Base-by-base conservation (phyloP, 2,329 filamentous ascomycete species). In the Trichophyton mentagrophytes region DNA sequence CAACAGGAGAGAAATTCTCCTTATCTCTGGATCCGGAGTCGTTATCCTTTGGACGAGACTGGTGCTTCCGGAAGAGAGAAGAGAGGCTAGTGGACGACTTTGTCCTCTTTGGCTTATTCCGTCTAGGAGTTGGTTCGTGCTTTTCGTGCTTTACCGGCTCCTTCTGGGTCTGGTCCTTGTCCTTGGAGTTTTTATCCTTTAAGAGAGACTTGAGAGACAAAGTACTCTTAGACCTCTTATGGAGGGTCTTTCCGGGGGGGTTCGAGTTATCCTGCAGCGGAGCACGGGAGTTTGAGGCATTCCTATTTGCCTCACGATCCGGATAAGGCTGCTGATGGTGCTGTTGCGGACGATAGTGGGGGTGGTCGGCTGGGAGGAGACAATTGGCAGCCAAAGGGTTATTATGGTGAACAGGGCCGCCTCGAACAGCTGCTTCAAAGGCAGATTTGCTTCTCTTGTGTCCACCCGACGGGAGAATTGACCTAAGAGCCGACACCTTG, bases 11-110 rank as follows among this genome's bases (percentile, higher is more conserved):
- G 60, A 80, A 81, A 71, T 96, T 96, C 73, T 96, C 90, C 74
- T 95, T 95, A 71, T 92, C 73, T 46, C 75, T 72, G 40, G 55
- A 57, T 44, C 76, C 78, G 25, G 77, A 73, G 59, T 79, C 77
- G 5, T 83, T 81, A 11, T 83, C 81, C 64, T 83, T 81, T 25
- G 87, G 74, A 65, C 83, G 86, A 68, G 85, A 89, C 59, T 85
- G 80, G 8, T 89, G 90, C 61, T 87, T 85, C 61, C 84, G 85
- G 58, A 96, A 81, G 60, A 96, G 81, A 3, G 81, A 84, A 0
- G 84, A 84, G n/a, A 97, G 79, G 70, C 90, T 95, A 36, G 88
- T 88, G 2, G 88, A 82, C 0, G 91, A 95, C 73, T 92, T 95
- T 42, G 82, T 82, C 77, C 92, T 95, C 72, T 83, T 84, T 3